Percentiles rank a stretch among this genome's conserved stretches.
phyloP scores from a whole-genome alignment of 768 basidiomycete species.

The Suillus subaureus region DNA sequence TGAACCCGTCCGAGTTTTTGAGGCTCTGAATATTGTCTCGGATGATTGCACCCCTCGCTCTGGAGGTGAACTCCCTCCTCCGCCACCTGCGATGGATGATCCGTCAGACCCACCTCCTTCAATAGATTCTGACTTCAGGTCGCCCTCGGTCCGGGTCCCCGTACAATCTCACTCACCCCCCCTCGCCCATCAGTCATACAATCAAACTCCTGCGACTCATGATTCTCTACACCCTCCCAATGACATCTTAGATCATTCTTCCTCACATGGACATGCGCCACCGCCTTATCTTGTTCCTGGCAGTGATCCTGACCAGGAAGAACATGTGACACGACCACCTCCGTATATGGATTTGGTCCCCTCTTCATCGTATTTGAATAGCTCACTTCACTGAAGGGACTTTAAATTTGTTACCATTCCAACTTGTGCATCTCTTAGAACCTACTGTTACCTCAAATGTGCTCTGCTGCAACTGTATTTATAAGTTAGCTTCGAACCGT shows the following conservation, averaged over 20 bases:
- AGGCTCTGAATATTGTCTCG: conserved; percentile 57
- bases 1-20: conserved; percentile 56
- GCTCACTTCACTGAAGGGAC: background rate
- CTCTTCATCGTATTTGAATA: conserved; percentile 17
- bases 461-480: conserved; percentile 9
- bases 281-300: conserved; percentile 75
- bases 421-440: background rate
- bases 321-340: conserved; percentile 58
- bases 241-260: conserved; percentile 35
- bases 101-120: conserved; percentile 88
- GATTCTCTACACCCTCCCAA: conserved; percentile 35
- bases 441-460: background rate
- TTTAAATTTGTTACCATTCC: background rate
- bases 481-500: conserved; percentile 6
- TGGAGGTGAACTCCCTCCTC: conserved; percentile 61
- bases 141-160: conserved; percentile 26
- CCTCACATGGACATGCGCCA: conserved; percentile 63
- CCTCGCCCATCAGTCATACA: conserved; percentile 34
- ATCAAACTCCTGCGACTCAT: conserved; percentile 29
- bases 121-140: conserved; percentile 78
- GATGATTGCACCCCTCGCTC: conserved; percentile 37
- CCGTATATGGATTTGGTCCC: conserved; percentile 59
- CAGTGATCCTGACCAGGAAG: conserved; percentile 45
- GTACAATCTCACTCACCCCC: conserved; percentile 27
- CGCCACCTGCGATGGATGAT: conserved; percentile 83